Evolutionary conservation across 2,329 filamentous ascomycete genomes (phyloP).

Genomic region (Podosphaera fusca): DNA sequence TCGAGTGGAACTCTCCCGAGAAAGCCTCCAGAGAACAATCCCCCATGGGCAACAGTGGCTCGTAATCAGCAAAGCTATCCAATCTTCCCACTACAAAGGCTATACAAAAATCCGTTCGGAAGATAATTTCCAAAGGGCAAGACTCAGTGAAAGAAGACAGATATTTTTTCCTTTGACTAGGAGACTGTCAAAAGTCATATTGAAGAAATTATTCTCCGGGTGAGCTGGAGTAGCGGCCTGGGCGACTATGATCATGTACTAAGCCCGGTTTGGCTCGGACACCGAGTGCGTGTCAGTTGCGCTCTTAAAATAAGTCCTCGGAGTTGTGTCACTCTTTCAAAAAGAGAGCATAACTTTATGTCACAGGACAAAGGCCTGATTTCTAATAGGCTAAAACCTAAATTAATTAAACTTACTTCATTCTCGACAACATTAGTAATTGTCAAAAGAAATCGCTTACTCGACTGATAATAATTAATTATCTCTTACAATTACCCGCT

Average conservation of each 20-base stretch:
- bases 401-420: too few species aligned
- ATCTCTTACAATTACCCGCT: too few species aligned
- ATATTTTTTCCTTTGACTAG: background rate
- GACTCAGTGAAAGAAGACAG: background rate
- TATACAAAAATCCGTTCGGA: background rate
- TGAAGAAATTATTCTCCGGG: background rate
- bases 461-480: too few species aligned
- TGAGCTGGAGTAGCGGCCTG: background rate
- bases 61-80: background rate
- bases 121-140: background rate
- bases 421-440: too few species aligned
- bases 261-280: background rate
- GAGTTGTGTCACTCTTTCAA: background rate
- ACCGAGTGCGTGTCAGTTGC: background rate
- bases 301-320: background rate
- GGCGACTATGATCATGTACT: background rate
- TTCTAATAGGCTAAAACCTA: too few species aligned
- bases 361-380: too few species aligned
- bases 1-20: background rate
- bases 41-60: background rate
- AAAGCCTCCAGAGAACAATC: background rate
- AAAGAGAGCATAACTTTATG: background rate
- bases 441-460: too few species aligned
- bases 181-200: background rate
- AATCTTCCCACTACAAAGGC: background rate